Conservation (phyloP, 352 stramenopile species). For the Phytopythium delawarense region DNA sequence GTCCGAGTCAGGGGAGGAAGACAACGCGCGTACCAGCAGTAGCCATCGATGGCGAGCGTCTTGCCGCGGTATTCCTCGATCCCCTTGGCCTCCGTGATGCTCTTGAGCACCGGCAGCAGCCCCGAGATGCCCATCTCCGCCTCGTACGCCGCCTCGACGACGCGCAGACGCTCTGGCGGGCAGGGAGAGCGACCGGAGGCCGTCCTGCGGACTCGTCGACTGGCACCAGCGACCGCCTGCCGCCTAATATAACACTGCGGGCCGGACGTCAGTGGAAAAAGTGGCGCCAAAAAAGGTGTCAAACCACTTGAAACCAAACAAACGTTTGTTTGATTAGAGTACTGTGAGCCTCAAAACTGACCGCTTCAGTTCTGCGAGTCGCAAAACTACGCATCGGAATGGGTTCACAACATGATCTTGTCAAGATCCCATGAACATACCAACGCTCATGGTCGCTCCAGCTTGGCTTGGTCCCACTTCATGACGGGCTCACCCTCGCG, state of each 20-base stretch:
- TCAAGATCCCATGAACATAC: too few relatives aligned
- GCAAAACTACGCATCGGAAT: neutral
- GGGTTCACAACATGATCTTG: too few relatives aligned
- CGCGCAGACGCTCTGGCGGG: neutral
- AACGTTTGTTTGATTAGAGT: conserved; percentile 6
- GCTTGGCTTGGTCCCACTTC: conserved; percentile 66
- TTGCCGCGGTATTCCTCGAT: conserved; percentile 51
- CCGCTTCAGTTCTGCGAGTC: neutral
- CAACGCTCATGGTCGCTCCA: conserved; percentile 40
- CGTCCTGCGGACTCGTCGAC: neutral
- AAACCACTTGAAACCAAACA: conserved; percentile 9
- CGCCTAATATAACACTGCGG: neutral
- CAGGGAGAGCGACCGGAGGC: neutral
- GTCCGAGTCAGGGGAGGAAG: neutral
- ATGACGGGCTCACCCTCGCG: conserved; percentile 74
- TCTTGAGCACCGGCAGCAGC: conserved; percentile 68
- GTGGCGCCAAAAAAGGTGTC: conserved; percentile 15
- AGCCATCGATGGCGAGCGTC: conserved; percentile 76
- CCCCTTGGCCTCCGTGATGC: conserved; percentile 56
- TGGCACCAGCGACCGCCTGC: too few relatives aligned
- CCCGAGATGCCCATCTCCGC: conserved; percentile 52
- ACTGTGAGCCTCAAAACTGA: too few relatives aligned
- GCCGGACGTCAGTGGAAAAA: conserved; percentile 11
- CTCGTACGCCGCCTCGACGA: too few relatives aligned
- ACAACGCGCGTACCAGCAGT: conserved; percentile 58